phyloP scores from a whole-genome alignment of 2,329 filamentous ascomycete species.

The Bimuria novae-zelandiae region DNA sequence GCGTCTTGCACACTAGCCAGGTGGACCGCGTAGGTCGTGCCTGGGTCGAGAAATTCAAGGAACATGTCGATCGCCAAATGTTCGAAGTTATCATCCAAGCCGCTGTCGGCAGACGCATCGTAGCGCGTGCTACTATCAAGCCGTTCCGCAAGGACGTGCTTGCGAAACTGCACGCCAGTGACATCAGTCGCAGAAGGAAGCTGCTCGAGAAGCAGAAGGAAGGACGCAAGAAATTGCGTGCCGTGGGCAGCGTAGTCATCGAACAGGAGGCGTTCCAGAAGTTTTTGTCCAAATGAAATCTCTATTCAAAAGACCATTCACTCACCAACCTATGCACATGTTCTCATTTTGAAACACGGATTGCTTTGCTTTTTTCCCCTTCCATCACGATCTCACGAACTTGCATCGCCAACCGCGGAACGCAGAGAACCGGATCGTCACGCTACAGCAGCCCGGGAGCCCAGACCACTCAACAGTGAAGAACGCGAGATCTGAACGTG shows the following conservation, averaged over 20 bases:
- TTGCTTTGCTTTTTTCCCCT: neutral
- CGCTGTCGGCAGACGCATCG: conserved; percentile 76
- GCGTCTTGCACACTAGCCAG: conserved; percentile 83
- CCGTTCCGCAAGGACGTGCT: conserved; percentile 95
- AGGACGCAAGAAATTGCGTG: conserved; percentile 82
- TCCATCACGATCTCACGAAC: neutral
- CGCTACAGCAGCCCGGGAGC: neutral
- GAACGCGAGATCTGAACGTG: too few species aligned
- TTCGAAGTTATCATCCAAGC: conserved; percentile 97
- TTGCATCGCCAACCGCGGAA: neutral
- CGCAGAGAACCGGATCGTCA: neutral
- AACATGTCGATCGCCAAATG: conserved; percentile 95
- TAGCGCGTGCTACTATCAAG: conserved; percentile 93
- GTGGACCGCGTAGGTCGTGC: conserved; percentile 77
- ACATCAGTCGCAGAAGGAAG: conserved; percentile 81
- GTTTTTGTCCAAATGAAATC: conserved; percentile 73
- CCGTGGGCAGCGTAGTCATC: conserved; percentile 88
- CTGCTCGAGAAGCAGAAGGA: conserved; percentile 96
- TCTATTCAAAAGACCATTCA: neutral
- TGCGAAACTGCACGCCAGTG: conserved; percentile 88
- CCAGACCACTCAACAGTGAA: neutral
- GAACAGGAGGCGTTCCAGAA: conserved; percentile 94
- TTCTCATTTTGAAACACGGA: neutral
- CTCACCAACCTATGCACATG: neutral
- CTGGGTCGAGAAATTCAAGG: conserved; percentile 96